phyloP scores from a whole-genome alignment of 768 basidiomycete species.

The Mycena vulgaris region DNA sequence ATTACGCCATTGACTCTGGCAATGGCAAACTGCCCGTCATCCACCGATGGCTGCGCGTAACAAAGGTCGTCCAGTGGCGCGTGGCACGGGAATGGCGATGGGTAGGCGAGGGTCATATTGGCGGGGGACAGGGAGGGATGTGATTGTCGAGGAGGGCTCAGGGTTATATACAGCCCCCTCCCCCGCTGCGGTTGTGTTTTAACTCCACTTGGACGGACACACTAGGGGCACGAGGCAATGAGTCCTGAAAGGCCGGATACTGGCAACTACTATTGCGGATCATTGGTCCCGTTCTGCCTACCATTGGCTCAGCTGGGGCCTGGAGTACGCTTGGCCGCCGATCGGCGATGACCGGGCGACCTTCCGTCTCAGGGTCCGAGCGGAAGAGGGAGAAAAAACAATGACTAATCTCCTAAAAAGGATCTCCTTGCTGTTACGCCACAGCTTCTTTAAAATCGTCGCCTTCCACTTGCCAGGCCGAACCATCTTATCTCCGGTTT shows the following conservation, averaged over 20 bases:
- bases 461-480: background rate
- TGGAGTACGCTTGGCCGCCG: background rate
- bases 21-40: conserved; percentile 66
- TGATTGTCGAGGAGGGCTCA: background rate
- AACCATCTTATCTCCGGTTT: background rate
- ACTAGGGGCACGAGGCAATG: conserved; percentile 31
- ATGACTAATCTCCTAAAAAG: conserved; percentile 18
- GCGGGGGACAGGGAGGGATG: background rate
- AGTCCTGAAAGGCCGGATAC: background rate
- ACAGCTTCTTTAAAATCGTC: background rate
- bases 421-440: conserved; percentile 7
- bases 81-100: conserved; percentile 12
- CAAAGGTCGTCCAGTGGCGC: background rate
- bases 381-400: conserved; percentile 13
- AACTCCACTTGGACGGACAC: conserved; percentile 24
- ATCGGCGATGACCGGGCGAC: conserved; percentile 11
- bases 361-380: background rate
- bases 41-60: conserved; percentile 27
- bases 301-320: conserved; percentile 17
- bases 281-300: background rate
- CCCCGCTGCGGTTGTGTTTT: background rate
- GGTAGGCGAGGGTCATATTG: conserved; percentile 26
- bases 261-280: conserved; percentile 3
- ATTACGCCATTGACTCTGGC: conserved; percentile 70
- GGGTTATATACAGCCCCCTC: conserved; percentile 9